phyloP scores from a whole-genome alignment of 1,139 yeast species.

The Scheffersomyces insectosa region DNA sequence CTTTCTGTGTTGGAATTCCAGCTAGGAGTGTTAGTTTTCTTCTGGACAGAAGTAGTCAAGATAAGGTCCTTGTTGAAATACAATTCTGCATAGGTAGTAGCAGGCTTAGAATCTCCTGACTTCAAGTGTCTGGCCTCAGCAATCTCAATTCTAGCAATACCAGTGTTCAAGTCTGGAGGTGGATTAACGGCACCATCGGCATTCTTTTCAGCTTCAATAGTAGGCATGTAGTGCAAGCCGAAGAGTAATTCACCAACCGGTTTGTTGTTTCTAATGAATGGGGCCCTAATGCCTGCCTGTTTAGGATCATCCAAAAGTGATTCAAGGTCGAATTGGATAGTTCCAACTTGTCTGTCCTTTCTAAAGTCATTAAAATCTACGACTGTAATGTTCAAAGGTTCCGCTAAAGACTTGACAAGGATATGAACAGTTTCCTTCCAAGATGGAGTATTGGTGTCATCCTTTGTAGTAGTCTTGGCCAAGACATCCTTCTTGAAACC shows the following conservation, averaged over 20 bases:
- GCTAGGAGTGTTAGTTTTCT: slow-evolving; percentile 65
- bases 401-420: slow-evolving; percentile 73
- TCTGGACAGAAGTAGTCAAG: slow-evolving; percentile 56
- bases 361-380: slow-evolving; percentile 76
- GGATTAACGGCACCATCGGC: slow-evolving; percentile 87
- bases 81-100: slow-evolving; percentile 72
- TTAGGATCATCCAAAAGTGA: slow-evolving; percentile 56
- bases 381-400: slow-evolving; percentile 70
- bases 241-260: slow-evolving; percentile 73
- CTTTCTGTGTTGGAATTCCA: slow-evolving; percentile 70
- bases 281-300: slow-evolving; percentile 52
- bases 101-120: slow-evolving; percentile 42
- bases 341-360: slow-evolving; percentile 81
- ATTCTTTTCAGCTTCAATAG: slow-evolving; percentile 69
- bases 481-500: slow-evolving; percentile 58
- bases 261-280: slow-evolving; percentile 75
- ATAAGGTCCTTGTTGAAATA: slow-evolving; percentile 61
- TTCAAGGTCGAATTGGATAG: slow-evolving; percentile 74
- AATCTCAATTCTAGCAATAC: slow-evolving; percentile 67
- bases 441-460: slow-evolving; percentile 66
- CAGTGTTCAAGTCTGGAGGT: slow-evolving; percentile 91
- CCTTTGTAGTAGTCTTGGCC: slow-evolving; percentile 67
- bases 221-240: slow-evolving; percentile 76
- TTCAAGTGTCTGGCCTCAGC: slow-evolving; percentile 53
- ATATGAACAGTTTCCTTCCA: slow-evolving; percentile 82